Conservation (phyloP, 2,329 filamentous ascomycete genomes). For the Phoma sp. region DNA sequence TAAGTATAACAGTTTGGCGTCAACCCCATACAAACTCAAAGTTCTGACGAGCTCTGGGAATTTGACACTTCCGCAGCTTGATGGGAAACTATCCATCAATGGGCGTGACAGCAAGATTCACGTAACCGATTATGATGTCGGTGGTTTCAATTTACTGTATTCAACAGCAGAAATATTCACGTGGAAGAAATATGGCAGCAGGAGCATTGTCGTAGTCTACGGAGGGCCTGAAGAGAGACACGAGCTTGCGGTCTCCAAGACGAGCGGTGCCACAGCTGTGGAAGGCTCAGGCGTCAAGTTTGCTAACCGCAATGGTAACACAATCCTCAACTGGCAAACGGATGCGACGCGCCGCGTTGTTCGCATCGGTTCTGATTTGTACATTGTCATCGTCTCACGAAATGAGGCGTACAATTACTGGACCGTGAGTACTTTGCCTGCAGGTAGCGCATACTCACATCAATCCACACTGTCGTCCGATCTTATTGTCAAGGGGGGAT, state of each 20-base stretch:
- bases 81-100: slow-evolving; percentile 61
- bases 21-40: slow-evolving; percentile 67
- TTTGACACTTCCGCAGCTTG: slow-evolving; percentile 64
- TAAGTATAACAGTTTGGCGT: slow-evolving; percentile 64
- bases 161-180: slow-evolving; percentile 73
- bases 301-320: slow-evolving; percentile 51
- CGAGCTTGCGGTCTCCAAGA: slow-evolving; percentile 61
- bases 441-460: slow-evolving; percentile 23
- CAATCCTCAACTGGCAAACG: slow-evolving; percentile 62
- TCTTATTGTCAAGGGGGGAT: slow-evolving; percentile 67
- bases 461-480: slow-evolving; percentile 24
- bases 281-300: slow-evolving; percentile 50
- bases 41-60: slow-evolving; percentile 62
- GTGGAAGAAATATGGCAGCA: slow-evolving; percentile 65
- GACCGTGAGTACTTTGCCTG: slow-evolving; percentile 55
- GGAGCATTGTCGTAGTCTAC: slow-evolving; percentile 68
- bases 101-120: slow-evolving; percentile 71
- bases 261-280: slow-evolving; percentile 36
- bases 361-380: slow-evolving; percentile 55
- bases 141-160: slow-evolving; percentile 65
- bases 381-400: slow-evolving; percentile 65
- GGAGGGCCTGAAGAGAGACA: slow-evolving; percentile 66
- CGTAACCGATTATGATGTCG: slow-evolving; percentile 70
- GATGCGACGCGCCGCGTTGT: slow-evolving; percentile 58
- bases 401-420: slow-evolving; percentile 73